Base-by-base conservation (phyloP, 2,329 filamentous ascomycete species). In the Huntiella savannae region DNA sequence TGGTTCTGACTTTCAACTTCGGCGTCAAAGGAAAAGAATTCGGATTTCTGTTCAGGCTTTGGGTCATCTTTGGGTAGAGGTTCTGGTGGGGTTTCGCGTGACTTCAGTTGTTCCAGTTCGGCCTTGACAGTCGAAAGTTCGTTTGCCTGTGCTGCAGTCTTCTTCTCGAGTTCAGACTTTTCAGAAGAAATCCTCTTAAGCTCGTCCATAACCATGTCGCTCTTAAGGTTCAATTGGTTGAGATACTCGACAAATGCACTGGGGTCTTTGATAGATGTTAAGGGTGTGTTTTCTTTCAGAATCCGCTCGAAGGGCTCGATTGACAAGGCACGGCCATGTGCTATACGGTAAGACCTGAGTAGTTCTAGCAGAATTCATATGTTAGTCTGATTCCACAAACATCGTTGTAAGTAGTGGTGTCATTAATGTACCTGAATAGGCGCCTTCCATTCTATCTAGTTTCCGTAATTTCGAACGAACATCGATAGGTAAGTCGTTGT, bases 301-400 rank as follows among this genome's bases (percentile, higher is more conserved):
- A 82, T 79, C 46, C 83, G 79, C 63, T 98, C 91, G 59, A 98
- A 98, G 0, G 85, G 82, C 57, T 96, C 91, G 56, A 96, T 92
- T 2, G 82, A 76, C 10, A 82, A 76, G 37, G 87, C 84, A 44
- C 86, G 78, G 48, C 82, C 76, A 64, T 98, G 88, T 13, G 91
- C 91, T 53, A 87, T 79, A 51, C 86, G 77, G 62, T 98, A 98
- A 6, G 88, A 94, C 48, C 85, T 80, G 43, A 96, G 68, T 1
- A 98, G 69, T 56, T 96, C 88, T 85, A 42, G 10, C 42, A 12
- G 2, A 11, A 11, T 12, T 5, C 16, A 15, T 16, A 7, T 19
- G 19, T 17, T 36, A 36, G 34, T 11, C 34, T 34, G n/a, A 10
- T 37, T 43, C 4, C 12, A 33, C 3, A 37, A 33, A 7, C 3